Evolutionary conservation across 306 rosid genomes (phyloP).

Genomic region (Adenanthera pavonina): DNA sequence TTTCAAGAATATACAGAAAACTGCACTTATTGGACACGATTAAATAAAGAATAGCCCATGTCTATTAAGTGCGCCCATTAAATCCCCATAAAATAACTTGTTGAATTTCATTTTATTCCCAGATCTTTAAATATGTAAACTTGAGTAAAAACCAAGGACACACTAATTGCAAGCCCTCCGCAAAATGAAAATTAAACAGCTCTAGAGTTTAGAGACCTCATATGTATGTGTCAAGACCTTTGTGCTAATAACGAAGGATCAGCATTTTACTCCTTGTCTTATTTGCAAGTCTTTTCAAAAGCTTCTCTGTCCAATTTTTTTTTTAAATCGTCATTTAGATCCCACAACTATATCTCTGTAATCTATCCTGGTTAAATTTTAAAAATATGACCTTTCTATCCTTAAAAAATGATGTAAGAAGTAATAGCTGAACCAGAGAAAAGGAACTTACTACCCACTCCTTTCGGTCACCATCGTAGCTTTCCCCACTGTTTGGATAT

Average conservation of each 20-base stretch:
- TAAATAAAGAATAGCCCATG: conserved; percentile 1
- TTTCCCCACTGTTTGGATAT: conserved; percentile 72
- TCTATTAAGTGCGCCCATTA: conserved; percentile 10
- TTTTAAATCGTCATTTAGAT: not conserved
- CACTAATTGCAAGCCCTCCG: conserved; percentile 5
- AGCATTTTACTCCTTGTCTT: not conserved
- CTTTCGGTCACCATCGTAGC: conserved; percentile 50
- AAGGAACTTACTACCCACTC: conserved; percentile 61
- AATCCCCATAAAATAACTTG: not conserved
- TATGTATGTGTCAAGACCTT: not conserved
- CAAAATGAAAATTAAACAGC: not conserved
- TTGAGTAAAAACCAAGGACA: not conserved
- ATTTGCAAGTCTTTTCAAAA: not conserved
- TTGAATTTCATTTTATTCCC: not conserved
- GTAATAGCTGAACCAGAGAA: conserved; percentile 26
- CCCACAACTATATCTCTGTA: conserved; percentile 16
- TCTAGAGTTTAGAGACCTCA: not conserved
- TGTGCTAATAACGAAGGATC: not conserved
- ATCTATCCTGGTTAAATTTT: conserved; percentile 22
- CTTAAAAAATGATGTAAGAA: conserved; percentile 26
- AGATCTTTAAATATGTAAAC: conserved; percentile 1
- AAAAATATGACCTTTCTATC: conserved; percentile 10
- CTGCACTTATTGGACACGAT: not conserved
- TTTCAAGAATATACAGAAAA: conserved; percentile 7
- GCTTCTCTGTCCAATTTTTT: conserved; percentile 17